Evolutionary conservation across 2,329 filamentous ascomycete genomes (phyloP), one percentile per base, ranked within the genome.

Genomic region (Diplodia sapinea): DNA sequence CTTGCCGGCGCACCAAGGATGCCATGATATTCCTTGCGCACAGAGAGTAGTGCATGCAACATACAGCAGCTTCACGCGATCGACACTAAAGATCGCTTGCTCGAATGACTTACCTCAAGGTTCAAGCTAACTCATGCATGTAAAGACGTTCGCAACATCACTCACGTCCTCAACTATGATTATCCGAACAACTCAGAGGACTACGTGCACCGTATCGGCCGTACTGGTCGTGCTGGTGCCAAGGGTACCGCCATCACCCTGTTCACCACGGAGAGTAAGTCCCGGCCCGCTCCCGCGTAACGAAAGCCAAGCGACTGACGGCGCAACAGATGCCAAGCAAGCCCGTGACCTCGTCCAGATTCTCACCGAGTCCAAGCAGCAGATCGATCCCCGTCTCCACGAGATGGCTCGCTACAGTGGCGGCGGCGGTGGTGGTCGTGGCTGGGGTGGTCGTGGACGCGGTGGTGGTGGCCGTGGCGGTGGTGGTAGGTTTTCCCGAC

Each of bases 91-190:
- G 85, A 81, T 82, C 80, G 78, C 78, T 80, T 81, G 76, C 76
- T 80, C 75, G 43, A 73, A 73, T 71, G 69, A 77, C 77, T 81
- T 77, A 80, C 76, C 73, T 72, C 87, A 84, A 82, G 76, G 77
- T 80, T 88, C 50, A 68, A 65, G 88, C 93, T 96, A 96, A 96
- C 91, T 86, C 88, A 82, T 86, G 80, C 84, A 81, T 85, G 78
- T 83, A 97, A 68, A 98, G 95, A 99, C 91, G 95, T 99, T 86
- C 94, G 94, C 85, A 96, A 99, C 88, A 99, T 99, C 86, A 98
- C 95, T 84, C 95, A 99, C 85, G 95, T 99, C 84, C 88, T 99
- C 85, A 98, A 98, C 89, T 97, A 98, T 92, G 95, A 98, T 82
- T 98, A 98, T 83, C 94, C 94, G 81, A 98, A 98, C 86, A 98